Base-by-base conservation (phyloP, 192 early-diverging fungal genomes). In the Chytriomyces sp. region DNA sequence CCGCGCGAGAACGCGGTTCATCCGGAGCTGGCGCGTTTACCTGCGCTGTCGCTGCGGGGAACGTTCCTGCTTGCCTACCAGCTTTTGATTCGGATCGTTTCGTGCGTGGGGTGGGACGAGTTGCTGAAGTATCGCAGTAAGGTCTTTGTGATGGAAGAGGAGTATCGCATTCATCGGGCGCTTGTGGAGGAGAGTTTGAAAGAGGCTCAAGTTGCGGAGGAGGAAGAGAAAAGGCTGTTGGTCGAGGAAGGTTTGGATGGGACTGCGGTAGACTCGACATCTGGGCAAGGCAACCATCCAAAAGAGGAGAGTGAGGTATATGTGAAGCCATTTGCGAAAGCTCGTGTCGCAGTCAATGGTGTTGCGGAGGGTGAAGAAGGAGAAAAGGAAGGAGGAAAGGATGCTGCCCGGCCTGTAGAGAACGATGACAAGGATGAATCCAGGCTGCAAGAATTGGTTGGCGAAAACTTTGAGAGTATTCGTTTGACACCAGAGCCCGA, bases 91-190 rank as follows among this genome's bases (percentile, higher is more conserved):
- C 80, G 80, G 38, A 87, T 99, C 19, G 91, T 92, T 25, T 78
- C 85, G 41, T 89, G 90, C 36, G 89, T 94, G 69, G 98, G 98
- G 14, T 99, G 98, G 98, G 96, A 99, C 64, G 94, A 96, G 73
- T 80, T 99, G 52, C 85, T 99, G 53, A 81, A 84, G 57, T 89
- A 89, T 53, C 44, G 44, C 14, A 49, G 44, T 22, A 49, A 49
- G 22, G 96, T 94, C 7, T 99, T 99, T 85, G 96, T 99, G 5
- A 99, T 99, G 98, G 98, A 99, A 55, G 98, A 98, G 67, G 98
- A 99, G 77, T 99, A 99, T 74, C 79, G 89, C 34, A 83, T 88
- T 22, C 86, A 88, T 57, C 70, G 87, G 10, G 91, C 92, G 25
- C 80, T 88, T 39, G 88, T 86, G 22, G 94, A 96, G 72, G 89